Evolutionary conservation across 106 monocot species (phyloP).

Genomic region (Dactylorhiza incarnata): DNA sequence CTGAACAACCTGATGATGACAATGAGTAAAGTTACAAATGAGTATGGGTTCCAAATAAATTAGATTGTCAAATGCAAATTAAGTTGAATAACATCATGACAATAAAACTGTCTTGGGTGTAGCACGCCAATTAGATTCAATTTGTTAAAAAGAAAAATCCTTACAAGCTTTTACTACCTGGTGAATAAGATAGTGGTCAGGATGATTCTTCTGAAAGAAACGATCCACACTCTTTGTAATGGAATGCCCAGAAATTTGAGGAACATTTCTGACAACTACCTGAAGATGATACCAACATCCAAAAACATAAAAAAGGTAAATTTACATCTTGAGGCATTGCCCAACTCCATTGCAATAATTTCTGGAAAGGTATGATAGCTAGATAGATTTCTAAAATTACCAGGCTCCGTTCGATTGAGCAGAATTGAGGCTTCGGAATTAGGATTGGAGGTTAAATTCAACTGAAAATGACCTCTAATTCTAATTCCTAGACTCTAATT

Average conservation of each 20-base stretch:
- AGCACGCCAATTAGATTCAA: not conserved
- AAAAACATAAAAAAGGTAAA: constrained; percentile 11
- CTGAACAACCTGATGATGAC: constrained; percentile 64
- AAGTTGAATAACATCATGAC: not conserved
- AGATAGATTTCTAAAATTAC: no score
- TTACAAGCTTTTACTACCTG: constrained; percentile 42
- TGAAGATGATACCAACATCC: constrained; percentile 10
- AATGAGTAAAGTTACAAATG: not conserved
- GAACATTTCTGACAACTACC: constrained; percentile 88
- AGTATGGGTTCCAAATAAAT: not conserved
- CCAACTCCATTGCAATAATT: constrained; percentile 1
- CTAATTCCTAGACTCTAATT: no score
- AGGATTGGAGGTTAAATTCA: no score
- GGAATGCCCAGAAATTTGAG: constrained; percentile 57
- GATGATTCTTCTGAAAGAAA: constrained; percentile 82
- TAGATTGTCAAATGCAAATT: constrained; percentile 1
- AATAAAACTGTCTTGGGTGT: no score
- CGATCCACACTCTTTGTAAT: constrained; percentile 75
- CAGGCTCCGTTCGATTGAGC: no score
- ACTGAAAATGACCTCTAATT: no score
- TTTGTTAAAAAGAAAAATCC: not conserved
- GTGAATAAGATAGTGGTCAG: constrained; percentile 87
- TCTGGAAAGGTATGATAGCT: no score
- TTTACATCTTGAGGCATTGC: not conserved
- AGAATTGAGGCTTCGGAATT: no score